Evolutionary conservation across 768 basidiomycete genomes (phyloP), one percentile per base, ranked within the genome.

Genomic region (Glaciozyma antarctica): DNA sequence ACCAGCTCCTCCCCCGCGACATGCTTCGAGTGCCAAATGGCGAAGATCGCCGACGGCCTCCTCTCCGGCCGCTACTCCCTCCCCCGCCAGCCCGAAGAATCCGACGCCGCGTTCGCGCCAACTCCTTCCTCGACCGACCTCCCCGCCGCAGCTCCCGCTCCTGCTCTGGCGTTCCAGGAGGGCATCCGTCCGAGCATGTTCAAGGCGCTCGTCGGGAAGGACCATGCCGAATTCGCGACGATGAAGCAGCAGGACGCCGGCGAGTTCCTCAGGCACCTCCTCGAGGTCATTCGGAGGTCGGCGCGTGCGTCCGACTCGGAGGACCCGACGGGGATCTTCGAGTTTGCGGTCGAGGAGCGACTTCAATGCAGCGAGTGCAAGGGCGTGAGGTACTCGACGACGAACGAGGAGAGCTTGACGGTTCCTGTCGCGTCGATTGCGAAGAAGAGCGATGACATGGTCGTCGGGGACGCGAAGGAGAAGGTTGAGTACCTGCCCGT

Each of bases 231-330:
- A 77, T 98, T 98, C 73, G 80, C 88, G 43, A 98, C 93, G 55
- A 98, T 97, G 93, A 82, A 84, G 60, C 94, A 99, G 76, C 95
- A 98, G 75, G 95, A 99, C 73, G 85, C 92, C 8, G 91, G 94
- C 73, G 94, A 98, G 77, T 98, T 97, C 78, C 81, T 99, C 61
- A 81, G 83, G 44, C 84, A 94, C 77, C 78, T 98, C 2, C 72
- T 98, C 60, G 85, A 84, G 7, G 80, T 83, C 24, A 77, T 99
- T 17, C 68, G 76, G 65, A 15, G 77, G 68, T 57, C 74, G 60
- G 32, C 69, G 32, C 52, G 53, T 48, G 55, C 58, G 53, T 53
- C 43, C 12, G 64, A 71, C 5, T 55, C 44, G 13, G 44, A 57
- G 9, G 88, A 94, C 68, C 82, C 91, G 3, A 91, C 91, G 0